Base-by-base conservation (phyloP, 2,329 filamentous ascomycete species). In the Sphaceloma murrayae region DNA sequence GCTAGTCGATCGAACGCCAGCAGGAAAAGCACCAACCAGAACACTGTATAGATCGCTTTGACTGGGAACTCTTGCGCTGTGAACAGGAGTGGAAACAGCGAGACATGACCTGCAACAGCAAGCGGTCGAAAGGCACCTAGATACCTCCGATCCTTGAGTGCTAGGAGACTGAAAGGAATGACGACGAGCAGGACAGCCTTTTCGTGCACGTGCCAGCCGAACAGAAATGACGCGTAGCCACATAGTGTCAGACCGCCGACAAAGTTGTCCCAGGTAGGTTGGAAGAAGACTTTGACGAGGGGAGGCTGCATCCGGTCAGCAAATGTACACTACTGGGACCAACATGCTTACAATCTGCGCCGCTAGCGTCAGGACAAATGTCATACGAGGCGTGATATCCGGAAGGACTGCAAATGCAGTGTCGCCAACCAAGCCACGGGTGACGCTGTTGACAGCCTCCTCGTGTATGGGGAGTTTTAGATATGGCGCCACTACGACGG, bases 191-290 rank as follows among this genome's bases (percentile, higher is more conserved):
- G 74, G 46, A 98, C 84, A 1, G 91, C 91, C 64, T 98, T 98
- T 60, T 98, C 91, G 56, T 98, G 91, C 6, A 98, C 91, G 58
- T 98, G 91, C 87, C 89, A 98, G 46, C 91, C 89, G 55, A 96
- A 96, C 7, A 98, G 73, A 66, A 98, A 98, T 0, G 89, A 95
- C 0, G 89, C 84, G 59, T 95, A 98, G 47, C 85, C 91, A 58
- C 91, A 96, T 11, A 96, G 77, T 0, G 89, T 95, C 33, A 94
- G 75, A 0, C 86, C 82, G 3, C 86, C 86, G 31, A 96, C 75
- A 59, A 98, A 96, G 46, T 76, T 82, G 50, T 94, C 83, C 85
- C 86, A 94, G 0, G 77, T 85, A 2, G 87, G 86, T 40, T 74
- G 71, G 34, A 77, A 58, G 66, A 94, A 94, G 29, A 96, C 77